Conservation (phyloP, 345 rosid genomes). For the Bruguiera gymnorhiza region DNA sequence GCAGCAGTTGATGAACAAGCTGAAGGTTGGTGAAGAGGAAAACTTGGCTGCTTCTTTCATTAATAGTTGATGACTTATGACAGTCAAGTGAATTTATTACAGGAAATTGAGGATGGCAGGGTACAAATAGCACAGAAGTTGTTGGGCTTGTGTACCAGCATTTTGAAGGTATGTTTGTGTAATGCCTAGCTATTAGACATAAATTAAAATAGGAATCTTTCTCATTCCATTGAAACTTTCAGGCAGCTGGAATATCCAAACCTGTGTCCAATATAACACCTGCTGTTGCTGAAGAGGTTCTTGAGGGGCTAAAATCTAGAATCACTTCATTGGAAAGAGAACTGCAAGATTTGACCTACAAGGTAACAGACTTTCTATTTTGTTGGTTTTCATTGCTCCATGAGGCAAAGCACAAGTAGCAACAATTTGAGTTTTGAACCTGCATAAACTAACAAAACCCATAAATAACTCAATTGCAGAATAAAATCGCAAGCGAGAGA, state of each 20-base stretch:
- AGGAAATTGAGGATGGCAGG: conserved; percentile 72
- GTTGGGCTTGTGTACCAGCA: conserved; percentile 58
- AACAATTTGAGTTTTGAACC: conserved; percentile 13
- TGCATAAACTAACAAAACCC: not conserved
- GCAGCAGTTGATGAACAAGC: conserved; percentile 45
- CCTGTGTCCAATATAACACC: conserved; percentile 53
- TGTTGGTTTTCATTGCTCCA: not conserved
- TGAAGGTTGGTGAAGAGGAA: conserved; percentile 42
- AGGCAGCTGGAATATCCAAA: conserved; percentile 65
- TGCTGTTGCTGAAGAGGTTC: conserved; percentile 72
- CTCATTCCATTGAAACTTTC: conserved; percentile 13
- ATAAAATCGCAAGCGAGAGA: conserved; percentile 45
- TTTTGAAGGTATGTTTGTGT: conserved; percentile 49
- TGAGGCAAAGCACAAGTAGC: not conserved
- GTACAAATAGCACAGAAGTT: conserved; percentile 66
- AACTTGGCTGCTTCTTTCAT: not conserved
- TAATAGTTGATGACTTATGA: conserved; percentile 7
- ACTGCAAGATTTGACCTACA: conserved; percentile 52
- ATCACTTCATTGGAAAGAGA: conserved; percentile 63
- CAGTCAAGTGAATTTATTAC: conserved; percentile 10
- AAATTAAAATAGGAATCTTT: not conserved
- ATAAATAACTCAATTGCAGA: conserved; percentile 30
- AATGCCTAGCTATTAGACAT: no score
- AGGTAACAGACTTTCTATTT: conserved; percentile 34
- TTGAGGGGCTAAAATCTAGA: conserved; percentile 58